Base-by-base conservation (phyloP, 2,329 filamentous ascomycete species). In the Penicillium thymicola region DNA sequence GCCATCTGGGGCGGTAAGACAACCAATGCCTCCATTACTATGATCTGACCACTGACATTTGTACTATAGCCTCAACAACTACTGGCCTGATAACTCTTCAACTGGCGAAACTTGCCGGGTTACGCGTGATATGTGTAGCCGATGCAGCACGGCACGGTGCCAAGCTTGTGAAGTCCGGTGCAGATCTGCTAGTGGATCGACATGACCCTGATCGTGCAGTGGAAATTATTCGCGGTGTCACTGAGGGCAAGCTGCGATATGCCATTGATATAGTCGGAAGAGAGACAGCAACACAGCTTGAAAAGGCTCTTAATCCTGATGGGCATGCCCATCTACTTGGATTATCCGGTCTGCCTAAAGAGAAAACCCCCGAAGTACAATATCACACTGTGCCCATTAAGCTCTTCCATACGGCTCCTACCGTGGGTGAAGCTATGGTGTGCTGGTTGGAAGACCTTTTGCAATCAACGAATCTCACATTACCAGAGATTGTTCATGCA, bases 341-440 rank as follows among this genome's bases (percentile, higher is more conserved):
- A 0, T 65, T 92, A 43, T 85, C 84, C 0, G 88, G 88, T 0
- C 62, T 90, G 3, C 89, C 89, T 0, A 89, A 89, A 66, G 75
- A 74, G 4, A 71, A 73, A 1, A 70, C 72, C 0, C 51, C 72
- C 0, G 79, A 79, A 0, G 76, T 85, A 0, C 69, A 76, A 6
- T 81, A 85, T 55, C 88, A 90, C 65, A 83, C 79, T 0, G 85
- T 92, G 0, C 89, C 89, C 0, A 89, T 92, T 59, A 92, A 92
- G 71, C 66, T 90, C 4, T 92, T 90, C 66, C 89, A 92, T 66
- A 85, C 88, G 56, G 79, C 86, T 0, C 81, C 84, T 0, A 77
- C 78, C 2, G 77, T 91, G 0, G 89, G 89, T 0, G 81, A 85
- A 59, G 78, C 78, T 0, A 68, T 90, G 52, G 84, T 85, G 13